phyloP scores from a whole-genome alignment of 2,329 filamentous ascomycete genomes.

The Fusarium graminum region DNA sequence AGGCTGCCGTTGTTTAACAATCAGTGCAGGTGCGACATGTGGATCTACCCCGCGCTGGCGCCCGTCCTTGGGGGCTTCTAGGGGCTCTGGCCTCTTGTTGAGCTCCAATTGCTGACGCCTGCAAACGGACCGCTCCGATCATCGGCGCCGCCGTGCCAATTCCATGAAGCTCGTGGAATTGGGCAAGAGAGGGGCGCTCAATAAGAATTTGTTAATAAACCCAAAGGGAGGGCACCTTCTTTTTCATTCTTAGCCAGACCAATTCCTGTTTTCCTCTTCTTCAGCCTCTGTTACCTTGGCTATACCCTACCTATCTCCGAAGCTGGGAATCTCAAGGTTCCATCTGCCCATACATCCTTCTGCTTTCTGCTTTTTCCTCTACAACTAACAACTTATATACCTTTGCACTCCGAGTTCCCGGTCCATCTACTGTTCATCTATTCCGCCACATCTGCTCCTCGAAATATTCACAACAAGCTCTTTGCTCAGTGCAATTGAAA shows the following conservation, averaged over 20 bases:
- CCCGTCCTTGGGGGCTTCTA: conserved; percentile 11
- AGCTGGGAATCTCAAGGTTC: conserved; percentile 15
- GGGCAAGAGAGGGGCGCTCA: conserved; percentile 31
- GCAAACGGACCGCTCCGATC: conserved; percentile 48
- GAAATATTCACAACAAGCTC: neutral
- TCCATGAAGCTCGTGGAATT: conserved; percentile 47
- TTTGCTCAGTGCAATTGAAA: conserved; percentile 13
- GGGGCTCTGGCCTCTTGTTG: conserved; percentile 41
- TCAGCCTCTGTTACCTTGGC: conserved; percentile 3
- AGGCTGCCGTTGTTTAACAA: conserved; percentile 47
- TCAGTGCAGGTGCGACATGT: conserved; percentile 44
- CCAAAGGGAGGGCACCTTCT: conserved; percentile 38
- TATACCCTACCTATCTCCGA: neutral
- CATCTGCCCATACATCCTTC: conserved; percentile 16
- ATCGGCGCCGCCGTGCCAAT: conserved; percentile 47
- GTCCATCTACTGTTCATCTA: neutral
- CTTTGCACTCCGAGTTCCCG: conserved; percentile 16
- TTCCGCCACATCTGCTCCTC: neutral
- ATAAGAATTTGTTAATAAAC: conserved; percentile 49
- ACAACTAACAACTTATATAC: conserved; percentile 2
- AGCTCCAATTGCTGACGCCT: conserved; percentile 46
- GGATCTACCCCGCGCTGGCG: conserved; percentile 49
- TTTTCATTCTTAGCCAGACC: conserved; percentile 21
- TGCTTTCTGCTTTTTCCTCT: conserved; percentile 8
- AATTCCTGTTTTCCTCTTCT: conserved; percentile 16